Percentiles rank a stretch among this genome's conserved stretches.
Conservation (phyloP, 306 rosid genomes). For the Lagenaria siceraria region DNA sequence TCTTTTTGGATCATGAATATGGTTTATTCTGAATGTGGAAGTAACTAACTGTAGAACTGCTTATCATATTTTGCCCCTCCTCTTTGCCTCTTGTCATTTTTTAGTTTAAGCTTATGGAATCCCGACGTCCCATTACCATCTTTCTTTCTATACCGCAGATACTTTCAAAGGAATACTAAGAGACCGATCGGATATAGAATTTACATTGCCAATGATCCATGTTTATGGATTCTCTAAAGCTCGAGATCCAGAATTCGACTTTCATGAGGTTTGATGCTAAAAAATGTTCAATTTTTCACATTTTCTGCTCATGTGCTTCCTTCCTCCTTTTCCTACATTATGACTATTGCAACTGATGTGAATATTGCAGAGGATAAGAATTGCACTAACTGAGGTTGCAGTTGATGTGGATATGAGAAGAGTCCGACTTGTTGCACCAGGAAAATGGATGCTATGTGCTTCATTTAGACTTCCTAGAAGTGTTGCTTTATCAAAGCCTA, state of each 20-base stretch:
- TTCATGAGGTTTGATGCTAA: slow-evolving; percentile 55
- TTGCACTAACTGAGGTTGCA: slow-evolving; percentile 60
- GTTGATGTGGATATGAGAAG: slow-evolving; percentile 68
- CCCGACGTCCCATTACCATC: neutral
- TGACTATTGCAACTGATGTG: neutral
- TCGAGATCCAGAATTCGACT: slow-evolving; percentile 85
- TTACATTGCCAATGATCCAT: slow-evolving; percentile 59
- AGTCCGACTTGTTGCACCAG: slow-evolving; percentile 85
- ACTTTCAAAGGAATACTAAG: slow-evolving; percentile 64
- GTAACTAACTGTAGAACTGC: neutral
- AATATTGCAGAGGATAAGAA: slow-evolving; percentile 69
- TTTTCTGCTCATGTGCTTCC: neutral
- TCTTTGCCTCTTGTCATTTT: too few relatives aligned
- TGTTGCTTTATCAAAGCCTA: slow-evolving; percentile 53
- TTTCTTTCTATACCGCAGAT: slow-evolving; percentile 34
- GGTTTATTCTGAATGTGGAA: neutral
- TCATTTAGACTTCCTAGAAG: slow-evolving; percentile 71
- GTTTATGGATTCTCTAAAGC: slow-evolving; percentile 97
- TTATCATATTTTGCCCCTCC: neutral
- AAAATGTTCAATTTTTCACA: neutral
- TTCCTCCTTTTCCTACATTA: neutral
- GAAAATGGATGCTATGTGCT: slow-evolving; percentile 94
- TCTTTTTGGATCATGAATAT: neutral
- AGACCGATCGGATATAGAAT: slow-evolving; percentile 35
- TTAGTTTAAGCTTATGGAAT: neutral